Percentiles rank a stretch among this genome's conserved stretches.
phyloP scores from a whole-genome alignment of 73 alveolate genomes.

The Paramecium primaurelia region DNA sequence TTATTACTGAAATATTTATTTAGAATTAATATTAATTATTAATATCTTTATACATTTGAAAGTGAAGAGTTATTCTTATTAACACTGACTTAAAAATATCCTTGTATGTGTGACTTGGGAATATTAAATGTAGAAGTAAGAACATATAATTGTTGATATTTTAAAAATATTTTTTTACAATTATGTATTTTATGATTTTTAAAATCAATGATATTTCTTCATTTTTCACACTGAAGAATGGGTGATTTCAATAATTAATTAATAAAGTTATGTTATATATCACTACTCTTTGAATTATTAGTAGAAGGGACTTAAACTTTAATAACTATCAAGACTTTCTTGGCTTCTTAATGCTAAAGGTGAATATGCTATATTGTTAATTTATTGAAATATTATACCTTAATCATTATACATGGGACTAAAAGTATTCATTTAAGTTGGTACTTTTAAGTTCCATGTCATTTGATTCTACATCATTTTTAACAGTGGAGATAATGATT shows the following conservation, averaged over 20 bases:
- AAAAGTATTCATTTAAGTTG: background rate
- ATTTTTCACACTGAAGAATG: background rate
- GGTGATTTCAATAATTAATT: background rate
- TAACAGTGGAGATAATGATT: background rate
- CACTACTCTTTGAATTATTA: background rate
- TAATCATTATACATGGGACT: background rate
- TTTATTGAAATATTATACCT: background rate
- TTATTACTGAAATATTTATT: background rate
- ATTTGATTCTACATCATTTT: conserved; percentile 10
- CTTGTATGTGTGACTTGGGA: background rate
- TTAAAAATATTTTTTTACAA: background rate
- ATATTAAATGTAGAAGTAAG: background rate
- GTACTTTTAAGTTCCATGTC: background rate
- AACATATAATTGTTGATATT: background rate
- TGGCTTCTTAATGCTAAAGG: background rate
- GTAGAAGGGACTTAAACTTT: background rate
- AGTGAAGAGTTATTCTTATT: background rate
- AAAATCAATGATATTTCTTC: background rate
- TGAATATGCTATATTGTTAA: background rate
- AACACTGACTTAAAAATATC: background rate
- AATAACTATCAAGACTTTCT: background rate
- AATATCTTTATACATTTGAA: background rate
- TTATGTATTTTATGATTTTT: background rate
- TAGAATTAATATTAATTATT: background rate
- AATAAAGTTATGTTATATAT: background rate